Evolutionary conservation across 2,329 filamentous ascomycete species (phyloP), one percentile per base, ranked within the genome.

Genomic region (Colletotrichum navitas): DNA sequence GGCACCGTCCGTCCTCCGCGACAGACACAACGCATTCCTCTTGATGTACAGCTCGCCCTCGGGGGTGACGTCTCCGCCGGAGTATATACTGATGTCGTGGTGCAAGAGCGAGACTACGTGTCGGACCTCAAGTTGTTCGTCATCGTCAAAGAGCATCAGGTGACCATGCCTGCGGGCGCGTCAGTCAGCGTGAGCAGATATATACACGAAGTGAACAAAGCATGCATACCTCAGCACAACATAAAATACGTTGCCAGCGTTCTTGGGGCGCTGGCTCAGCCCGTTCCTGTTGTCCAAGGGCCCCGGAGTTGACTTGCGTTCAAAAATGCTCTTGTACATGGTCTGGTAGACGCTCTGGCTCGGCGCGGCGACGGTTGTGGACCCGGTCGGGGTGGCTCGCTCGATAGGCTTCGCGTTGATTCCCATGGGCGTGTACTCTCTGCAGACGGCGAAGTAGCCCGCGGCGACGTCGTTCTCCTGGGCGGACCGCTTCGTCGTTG

Each of bases 1-100:
- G 34, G 84, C 83, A 34, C 84, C 84, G 41, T 87, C 85, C 43
- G 82, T 80, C 77, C 89, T 92, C 75, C 94, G 88, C n/a, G 90
- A 89, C 41, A 98, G 85, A 75, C 93, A 91, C 66, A 98, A 91
- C 63, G 95, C 94, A 80, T 97, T 97, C 74, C 95, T 88, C 83
- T 98, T 98, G 82, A 98, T 96, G 84, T 94, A 99, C 5, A 99
- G 85, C 82, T 99, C 96, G 68, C 94, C 94, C 80, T 99, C 96
- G 0, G 93, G 93, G 34, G 95, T 95, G 8, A 83, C 78, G 64
- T 92, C 91, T 67, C 90, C 92, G 36, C 94, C 95, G 8, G 92
- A 93, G 81, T 95, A 96, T 77, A 98, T 90, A 76, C 91, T 93
- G 68, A 98, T 89, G 73, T 92, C 88, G 82, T 98, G 94, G 77